Evolutionary conservation across 768 basidiomycete species (phyloP).

Genomic region (Lepiota venenata): DNA sequence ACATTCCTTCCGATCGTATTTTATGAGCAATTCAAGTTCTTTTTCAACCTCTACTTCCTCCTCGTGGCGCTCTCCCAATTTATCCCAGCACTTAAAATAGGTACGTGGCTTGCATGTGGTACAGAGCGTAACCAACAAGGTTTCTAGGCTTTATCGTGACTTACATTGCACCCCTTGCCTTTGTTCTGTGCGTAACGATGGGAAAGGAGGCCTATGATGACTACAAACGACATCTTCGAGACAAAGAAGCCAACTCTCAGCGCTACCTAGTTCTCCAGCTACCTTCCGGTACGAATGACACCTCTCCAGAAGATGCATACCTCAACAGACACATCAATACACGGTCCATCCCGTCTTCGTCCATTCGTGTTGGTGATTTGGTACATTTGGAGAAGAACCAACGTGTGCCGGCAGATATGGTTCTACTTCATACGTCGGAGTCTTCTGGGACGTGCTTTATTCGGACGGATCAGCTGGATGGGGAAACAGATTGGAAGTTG

Average conservation of each 20-base stretch:
- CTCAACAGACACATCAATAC: conserved; percentile 49
- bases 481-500: conserved; percentile 99
- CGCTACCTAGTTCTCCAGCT: conserved; percentile 82
- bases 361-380: conserved; percentile 87
- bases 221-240: conserved; percentile 90
- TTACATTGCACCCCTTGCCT: conserved; percentile 94
- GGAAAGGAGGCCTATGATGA: conserved; percentile 99
- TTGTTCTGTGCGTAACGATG: conserved; percentile 93
- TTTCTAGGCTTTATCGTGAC: conserved; percentile 86
- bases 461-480: conserved; percentile 95
- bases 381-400: conserved; percentile 95
- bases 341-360: conserved; percentile 83
- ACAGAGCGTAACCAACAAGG: not conserved
- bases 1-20: conserved; percentile 97
- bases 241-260: conserved; percentile 93
- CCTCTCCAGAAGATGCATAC: conserved; percentile 39
- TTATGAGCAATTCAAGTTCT: conserved; percentile 99
- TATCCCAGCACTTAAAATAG: conserved; percentile 93
- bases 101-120: conserved; percentile 37
- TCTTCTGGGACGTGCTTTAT: conserved; percentile 94
- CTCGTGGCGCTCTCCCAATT: conserved; percentile 97
- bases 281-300: conserved; percentile 27
- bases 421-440: conserved; percentile 87
- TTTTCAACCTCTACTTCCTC: conserved; percentile 98
- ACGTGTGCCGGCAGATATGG: conserved; percentile 91